A percentile compares a stretch with the other conserved stretches of the same genome.
Conservation (phyloP, 139 green algal species). For the Micractinium conductrix region DNA sequence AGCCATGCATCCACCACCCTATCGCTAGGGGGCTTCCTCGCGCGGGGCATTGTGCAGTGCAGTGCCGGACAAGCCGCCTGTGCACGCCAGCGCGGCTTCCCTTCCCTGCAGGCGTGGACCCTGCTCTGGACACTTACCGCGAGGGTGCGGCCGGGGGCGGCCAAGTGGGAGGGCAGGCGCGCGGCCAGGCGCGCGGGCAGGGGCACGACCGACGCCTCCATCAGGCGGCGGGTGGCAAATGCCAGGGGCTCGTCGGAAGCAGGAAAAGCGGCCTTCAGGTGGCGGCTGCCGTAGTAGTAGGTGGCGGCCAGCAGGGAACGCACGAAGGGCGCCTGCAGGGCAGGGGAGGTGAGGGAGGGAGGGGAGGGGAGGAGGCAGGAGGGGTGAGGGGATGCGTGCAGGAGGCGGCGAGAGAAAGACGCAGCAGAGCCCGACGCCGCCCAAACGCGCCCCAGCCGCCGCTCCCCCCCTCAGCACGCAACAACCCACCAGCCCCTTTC, state of each 20-base stretch:
- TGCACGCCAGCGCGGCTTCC: no score
- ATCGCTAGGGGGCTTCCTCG: no score
- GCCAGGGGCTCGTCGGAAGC: background rate
- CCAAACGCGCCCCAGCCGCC: no score
- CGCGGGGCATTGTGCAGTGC: background rate
- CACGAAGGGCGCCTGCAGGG: background rate
- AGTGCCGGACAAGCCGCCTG: no score
- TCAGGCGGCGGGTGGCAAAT: constrained; percentile 18
- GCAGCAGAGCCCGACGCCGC: no score
- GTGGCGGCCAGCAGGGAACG: background rate
- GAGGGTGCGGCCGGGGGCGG: background rate
- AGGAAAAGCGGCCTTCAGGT: background rate
- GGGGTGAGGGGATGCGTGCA: no score
- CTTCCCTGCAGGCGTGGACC: no score
- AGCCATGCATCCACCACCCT: background rate
- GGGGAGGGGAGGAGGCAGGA: no score
- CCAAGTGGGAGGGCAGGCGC: background rate
- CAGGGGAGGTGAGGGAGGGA: background rate
- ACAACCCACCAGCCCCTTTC: no score
- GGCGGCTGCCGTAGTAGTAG: constrained; percentile 9
- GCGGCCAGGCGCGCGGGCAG: constrained; percentile 11
- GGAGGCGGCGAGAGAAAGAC: no score
- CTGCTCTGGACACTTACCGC: background rate
- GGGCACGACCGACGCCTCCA: constrained; percentile 21
- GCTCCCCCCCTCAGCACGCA: no score